Evolutionary conservation across 2,329 filamentous ascomycete species (phyloP), one percentile per base, ranked within the genome.

Genomic region (Claviceps sp.): DNA sequence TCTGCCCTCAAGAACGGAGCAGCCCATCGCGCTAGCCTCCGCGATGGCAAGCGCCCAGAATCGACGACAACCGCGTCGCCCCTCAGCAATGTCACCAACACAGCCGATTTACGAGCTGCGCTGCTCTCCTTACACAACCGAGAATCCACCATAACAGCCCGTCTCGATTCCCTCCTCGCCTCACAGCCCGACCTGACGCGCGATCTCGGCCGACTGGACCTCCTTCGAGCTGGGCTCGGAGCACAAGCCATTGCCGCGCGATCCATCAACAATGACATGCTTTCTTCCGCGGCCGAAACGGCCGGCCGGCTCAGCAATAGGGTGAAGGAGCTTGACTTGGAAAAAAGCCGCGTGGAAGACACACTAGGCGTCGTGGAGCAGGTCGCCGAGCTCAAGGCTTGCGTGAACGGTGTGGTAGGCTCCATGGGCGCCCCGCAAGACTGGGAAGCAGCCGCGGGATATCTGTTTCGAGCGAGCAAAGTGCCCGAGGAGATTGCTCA

Each of bases 381-480:
- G 70, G 91, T 98, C 14, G 87, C 88, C 5, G 93, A 98, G 74
- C 83, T 98, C 58, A 97, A 97, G 70, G 87, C 93, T 8, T 98
- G 93, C 65, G 88, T 97, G 38, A 81, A 96, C 54, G 93, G 93
- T 44, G 90, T 97, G 11, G 84, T 91, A 26, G 93, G 90, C 18
- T 94, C 87, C 54, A 98, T 98, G 93, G 93, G 91, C 37, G 91
- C 90, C 4, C 89, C 93, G 43, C 93, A 98, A 68, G 93, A 98
- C 71, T 98, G 93, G 93, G 93, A 98, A 68, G 93, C 89, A 3
- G 93, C 93, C 3, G 93, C 93, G 2, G 86, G 79, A 47, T 97
- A 97, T 67, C 77, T 98, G 54, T 81, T 86, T 56, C 81, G 91
- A 45, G 90, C 93, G 6, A 82, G 82, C 54, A 82, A 85, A 58